A percentile compares a stretch with the other conserved stretches of the same genome.
These are phyloP conservation scores for Escovopsis weberi DNA, from an alignment of 2,329 filamentous ascomycete species.

Conservation along the genomic window DNA sequence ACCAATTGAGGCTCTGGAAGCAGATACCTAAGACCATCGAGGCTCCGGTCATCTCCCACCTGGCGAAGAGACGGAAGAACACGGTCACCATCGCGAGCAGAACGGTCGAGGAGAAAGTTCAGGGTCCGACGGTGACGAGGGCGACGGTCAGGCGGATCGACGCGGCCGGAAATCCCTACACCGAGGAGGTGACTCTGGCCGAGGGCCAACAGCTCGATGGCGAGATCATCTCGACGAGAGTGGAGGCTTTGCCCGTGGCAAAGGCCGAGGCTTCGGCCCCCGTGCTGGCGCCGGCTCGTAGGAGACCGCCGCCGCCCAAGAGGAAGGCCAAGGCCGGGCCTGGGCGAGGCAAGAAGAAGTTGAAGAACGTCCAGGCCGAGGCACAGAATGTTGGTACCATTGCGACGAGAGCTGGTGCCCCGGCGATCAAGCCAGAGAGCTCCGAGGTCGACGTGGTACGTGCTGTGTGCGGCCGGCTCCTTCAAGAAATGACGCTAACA, in stretches of 20 bases:
- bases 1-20: conserved; percentile 46
- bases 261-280: conserved; percentile 38
- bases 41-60: conserved; percentile 33
- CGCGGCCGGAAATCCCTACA: conserved; percentile 64
- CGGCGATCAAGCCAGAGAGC: conserved; percentile 23
- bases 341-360: conserved; percentile 68
- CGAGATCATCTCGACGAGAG: conserved; percentile 54
- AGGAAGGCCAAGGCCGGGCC: conserved; percentile 64
- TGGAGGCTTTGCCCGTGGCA: conserved; percentile 40
- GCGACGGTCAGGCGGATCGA: conserved; percentile 70
- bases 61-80: conserved; percentile 48
- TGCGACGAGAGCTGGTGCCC: conserved; percentile 22
- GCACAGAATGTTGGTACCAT: conserved; percentile 15
- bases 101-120: conserved; percentile 28
- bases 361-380: conserved; percentile 36
- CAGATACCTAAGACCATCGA: conserved; percentile 46
- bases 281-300: conserved; percentile 29
- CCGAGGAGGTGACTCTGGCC: conserved; percentile 69
- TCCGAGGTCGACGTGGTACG: conserved; percentile 24
- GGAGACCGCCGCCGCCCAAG: conserved; percentile 61
- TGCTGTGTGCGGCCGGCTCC: not conserved
- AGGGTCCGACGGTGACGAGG: conserved; percentile 50
- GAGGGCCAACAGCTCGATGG: conserved; percentile 71
- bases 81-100: conserved; percentile 42
- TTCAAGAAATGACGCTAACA: conserved; percentile 1